Base-by-base conservation (phyloP, 2,329 filamentous ascomycete genomes). In the Penicillium occitanis region DNA sequence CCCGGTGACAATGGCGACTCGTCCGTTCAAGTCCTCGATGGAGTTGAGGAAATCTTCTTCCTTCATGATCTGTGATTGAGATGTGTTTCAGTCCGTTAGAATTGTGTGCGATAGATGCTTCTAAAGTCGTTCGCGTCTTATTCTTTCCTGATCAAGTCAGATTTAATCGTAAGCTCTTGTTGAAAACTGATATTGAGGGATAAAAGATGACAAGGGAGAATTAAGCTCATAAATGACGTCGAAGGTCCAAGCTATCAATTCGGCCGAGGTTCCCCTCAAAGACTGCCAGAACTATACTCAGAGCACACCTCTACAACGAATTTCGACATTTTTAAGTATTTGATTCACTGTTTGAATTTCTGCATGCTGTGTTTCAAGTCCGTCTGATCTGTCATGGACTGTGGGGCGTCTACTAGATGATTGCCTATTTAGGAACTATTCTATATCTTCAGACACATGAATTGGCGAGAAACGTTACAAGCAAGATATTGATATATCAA, bases 1-100 rank as follows among this genome's bases (percentile, higher is more conserved):
- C 65, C 65, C 65, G 13, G 65, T 66, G 0, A 66, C 65, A 40
- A 66, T 60, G 22, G 65, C 65, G 10, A 63, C 53, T 51, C 42
- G 62, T 13, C 65, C 65, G 17, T 42, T 66, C 44, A 66, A 28
- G 30, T 66, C 44, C 35, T 63, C 61, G 8, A 66, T 59, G 19
- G 65, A 66, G 44, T 53, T 35, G 19, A 66, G 33, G 25, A 66
- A 66, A 2, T 59, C 61, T 51, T 66, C 51, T 33, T 66, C 65
- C 46, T 60, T 66, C 65, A 66, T 66, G 13, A 7, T 63, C 11
- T 57, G 28, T 22, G n/a, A 22, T 35, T 40, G 11, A 25, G 14
- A 60, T 44, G 7, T n/a, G 25, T 59, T 6, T 42, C 55, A 5
- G 10, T 2, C 1, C 44, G 22, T 2, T 37, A 28, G 6, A 22